Evolutionary conservation across 768 basidiomycete species (phyloP), one percentile per base, ranked within the genome.

Genomic region (Clitopilus hobsonii): DNA sequence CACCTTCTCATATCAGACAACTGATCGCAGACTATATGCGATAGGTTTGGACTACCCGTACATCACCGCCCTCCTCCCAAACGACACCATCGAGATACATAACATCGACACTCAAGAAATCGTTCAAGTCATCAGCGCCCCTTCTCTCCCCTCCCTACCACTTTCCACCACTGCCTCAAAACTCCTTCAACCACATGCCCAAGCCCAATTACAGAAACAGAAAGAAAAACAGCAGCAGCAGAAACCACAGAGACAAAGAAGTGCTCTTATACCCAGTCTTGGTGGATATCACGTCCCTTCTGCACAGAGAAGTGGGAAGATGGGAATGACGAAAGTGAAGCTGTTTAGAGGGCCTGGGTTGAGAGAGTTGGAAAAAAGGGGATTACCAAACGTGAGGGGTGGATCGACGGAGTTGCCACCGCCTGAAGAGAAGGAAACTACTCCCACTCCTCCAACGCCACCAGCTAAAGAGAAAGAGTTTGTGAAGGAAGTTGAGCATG

Each of bases 11-110:
- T 45, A 25, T 30, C 13, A 23, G n/a, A n/a, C n/a, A 54, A 22
- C 29, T 50, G 5, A 23, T 30, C n/a, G 22, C 32, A 51, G 18
- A 16, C 45, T 47, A n/a, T n/a, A 49, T 55, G 24, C 29, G 25
- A 48, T 60, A 91, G 91, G 84, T 56, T 74, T 94, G 51, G 94
- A 97, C 65, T 84, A 86, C 60, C 94, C 91, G 3, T 87, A 89
- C 58, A 73, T 94, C 51, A 84, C 85, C 11, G 81, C 93, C 0
- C 78, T 97, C 3, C 76, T 97, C 3, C 83, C 86, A 2, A 85
- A 95, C 65, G 77, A 84, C 51, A 88, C 84, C 1, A 81, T 98
- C 53, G 85, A 90, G 64, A 80, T 96, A 3, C 94, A 97, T 66
- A 86, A 78, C 56, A 71, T 96, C 53, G 83, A 91, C 66, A 83